Evolutionary conservation across 2,329 filamentous ascomycete species (phyloP).

Genomic region (Proliferodiscus dingleyae): DNA sequence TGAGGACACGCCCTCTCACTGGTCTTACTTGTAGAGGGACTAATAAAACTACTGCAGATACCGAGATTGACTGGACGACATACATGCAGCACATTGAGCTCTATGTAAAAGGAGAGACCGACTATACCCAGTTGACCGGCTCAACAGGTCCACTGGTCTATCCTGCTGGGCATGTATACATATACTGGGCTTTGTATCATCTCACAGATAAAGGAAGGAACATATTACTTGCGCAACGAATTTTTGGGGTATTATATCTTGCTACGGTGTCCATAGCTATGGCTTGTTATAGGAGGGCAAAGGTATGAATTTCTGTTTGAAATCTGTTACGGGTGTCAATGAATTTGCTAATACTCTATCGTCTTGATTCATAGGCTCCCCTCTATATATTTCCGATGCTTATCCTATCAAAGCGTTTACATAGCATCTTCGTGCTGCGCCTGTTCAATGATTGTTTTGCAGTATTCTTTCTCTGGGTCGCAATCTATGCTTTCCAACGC

Average conservation of each 20-base stretch:
- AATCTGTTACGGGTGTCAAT: not conserved
- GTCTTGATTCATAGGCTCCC: conserved; percentile 52
- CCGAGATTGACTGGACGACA: conserved; percentile 94
- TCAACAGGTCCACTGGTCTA: conserved; percentile 93
- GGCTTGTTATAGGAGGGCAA: conserved; percentile 71
- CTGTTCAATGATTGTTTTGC: conserved; percentile 97
- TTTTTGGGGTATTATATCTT: conserved; percentile 80
- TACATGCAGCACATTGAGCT: conserved; percentile 93
- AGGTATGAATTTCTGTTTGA: conserved; percentile 42
- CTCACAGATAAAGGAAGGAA: conserved; percentile 72
- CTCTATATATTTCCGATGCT: conserved; percentile 85
- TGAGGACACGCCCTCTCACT: conserved; percentile 8
- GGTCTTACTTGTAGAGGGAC: not conserved
- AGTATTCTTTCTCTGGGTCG: conserved; percentile 73
- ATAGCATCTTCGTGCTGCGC: conserved; percentile 87
- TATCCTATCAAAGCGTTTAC: conserved; percentile 82
- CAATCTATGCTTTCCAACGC: conserved; percentile 74
- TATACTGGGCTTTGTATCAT: conserved; percentile 74
- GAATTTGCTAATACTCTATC: conserved; percentile 4
- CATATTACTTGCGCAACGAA: conserved; percentile 73
- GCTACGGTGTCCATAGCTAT: conserved; percentile 71
- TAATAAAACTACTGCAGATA: conserved; percentile 55
- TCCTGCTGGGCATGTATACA: conserved; percentile 88
- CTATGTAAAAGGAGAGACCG: conserved; percentile 76
- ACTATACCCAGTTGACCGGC: conserved; percentile 82